Evolutionary conservation across 2,329 filamentous ascomycete species (phyloP).

Genomic region (Raffaelea albimanens): DNA sequence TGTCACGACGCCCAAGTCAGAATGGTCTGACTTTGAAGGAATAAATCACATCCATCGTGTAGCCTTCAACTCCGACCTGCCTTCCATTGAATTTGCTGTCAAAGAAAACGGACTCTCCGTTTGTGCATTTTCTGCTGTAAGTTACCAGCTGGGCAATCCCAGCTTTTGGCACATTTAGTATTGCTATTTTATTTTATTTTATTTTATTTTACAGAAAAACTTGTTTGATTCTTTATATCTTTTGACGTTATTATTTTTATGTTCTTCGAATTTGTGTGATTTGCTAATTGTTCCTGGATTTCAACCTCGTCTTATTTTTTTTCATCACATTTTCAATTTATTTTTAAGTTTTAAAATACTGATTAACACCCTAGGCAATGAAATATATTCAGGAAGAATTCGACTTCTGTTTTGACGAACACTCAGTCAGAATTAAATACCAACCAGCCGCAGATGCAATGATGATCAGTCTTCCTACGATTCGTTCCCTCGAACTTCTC

Average conservation of each 20-base stretch:
- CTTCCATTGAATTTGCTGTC: conserved; percentile 69
- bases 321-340: too few relatives aligned
- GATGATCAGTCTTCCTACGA: conserved; percentile 89
- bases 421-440: conserved; percentile 78
- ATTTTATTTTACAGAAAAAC: too few relatives aligned
- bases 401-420: conserved; percentile 58
- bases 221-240: too few relatives aligned
- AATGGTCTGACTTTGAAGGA: conserved; percentile 74
- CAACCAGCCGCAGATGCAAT: conserved; percentile 85
- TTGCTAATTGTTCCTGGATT: too few relatives aligned
- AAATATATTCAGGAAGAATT: conserved; percentile 70
- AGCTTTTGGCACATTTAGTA: too few relatives aligned
- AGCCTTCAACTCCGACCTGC: conserved; percentile 71
- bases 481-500: conserved; percentile 78
- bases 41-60: conserved; percentile 69
- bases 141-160: too few relatives aligned
- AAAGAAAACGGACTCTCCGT: conserved; percentile 80
- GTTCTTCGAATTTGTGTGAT: too few relatives aligned
- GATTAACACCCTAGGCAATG: conserved; percentile 67
- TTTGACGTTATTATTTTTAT: too few relatives aligned
- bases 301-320: too few relatives aligned
- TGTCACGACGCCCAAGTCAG: conserved; percentile 56
- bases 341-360: too few relatives aligned
- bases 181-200: too few relatives aligned
- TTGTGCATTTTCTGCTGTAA: conserved; percentile 76